Evolutionary conservation across 208 protist species (phyloP).

Genomic region (Leishmania braziliensis): DNA sequence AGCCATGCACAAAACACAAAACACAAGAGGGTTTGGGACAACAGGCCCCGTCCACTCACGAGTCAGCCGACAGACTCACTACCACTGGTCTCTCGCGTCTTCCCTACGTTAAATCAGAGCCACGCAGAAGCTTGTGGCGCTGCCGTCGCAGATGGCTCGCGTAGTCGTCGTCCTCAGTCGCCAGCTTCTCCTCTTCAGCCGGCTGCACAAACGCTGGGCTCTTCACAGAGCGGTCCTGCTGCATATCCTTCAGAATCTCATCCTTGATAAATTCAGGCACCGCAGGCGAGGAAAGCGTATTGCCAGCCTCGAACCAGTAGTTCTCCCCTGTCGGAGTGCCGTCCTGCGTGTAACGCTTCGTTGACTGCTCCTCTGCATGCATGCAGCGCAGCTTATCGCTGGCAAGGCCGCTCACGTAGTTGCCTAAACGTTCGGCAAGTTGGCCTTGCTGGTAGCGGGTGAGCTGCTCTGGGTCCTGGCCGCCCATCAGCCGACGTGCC

Average conservation of each 20-base stretch:
- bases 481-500: conserved; percentile 57
- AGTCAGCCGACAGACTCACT: background rate
- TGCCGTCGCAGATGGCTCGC: conserved; percentile 62
- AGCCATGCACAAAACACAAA: background rate
- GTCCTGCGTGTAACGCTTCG: conserved; percentile 67
- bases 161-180: conserved; percentile 44
- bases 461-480: conserved; percentile 63
- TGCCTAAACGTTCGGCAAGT: conserved; percentile 60
- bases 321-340: conserved; percentile 84
- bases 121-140: conserved; percentile 32
- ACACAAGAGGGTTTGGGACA: background rate
- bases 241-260: conserved; percentile 78
- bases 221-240: conserved; percentile 34
- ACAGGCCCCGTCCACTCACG: background rate
- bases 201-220: conserved; percentile 72
- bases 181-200: conserved; percentile 37
- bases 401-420: conserved; percentile 56
- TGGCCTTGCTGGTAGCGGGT: conserved; percentile 72
- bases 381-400: conserved; percentile 57
- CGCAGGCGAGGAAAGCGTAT: conserved; percentile 55
- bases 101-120: conserved; percentile 19
- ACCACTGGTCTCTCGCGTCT: background rate
- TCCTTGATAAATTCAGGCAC: conserved; percentile 80
- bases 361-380: conserved; percentile 54
- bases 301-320: conserved; percentile 86